Evolutionary conservation across 805 yeast species (phyloP), one percentile per base, ranked within the genome.

Genomic region (Teunomyces tritomae): DNA sequence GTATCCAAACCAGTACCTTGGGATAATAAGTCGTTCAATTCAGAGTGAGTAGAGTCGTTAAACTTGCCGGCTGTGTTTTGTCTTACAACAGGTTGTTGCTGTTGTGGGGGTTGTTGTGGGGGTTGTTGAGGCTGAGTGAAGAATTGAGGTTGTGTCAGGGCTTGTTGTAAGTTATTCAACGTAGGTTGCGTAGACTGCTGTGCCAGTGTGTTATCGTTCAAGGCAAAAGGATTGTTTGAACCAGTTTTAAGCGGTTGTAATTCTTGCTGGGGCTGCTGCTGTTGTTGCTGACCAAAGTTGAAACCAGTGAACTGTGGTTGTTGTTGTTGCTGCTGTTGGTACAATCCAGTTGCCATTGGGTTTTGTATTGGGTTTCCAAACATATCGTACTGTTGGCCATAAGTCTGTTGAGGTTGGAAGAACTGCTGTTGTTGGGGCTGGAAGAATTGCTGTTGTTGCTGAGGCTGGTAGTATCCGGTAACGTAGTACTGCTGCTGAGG

Each of bases 1-100:
- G 97, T 91, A 70, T 91, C 99, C 48, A 89, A 74, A 28, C 96
- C 97, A 0, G 96, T 88, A 27, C 96, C 97, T 39, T 82, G 80
- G 9, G 94, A 89, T 54, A 92, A 73, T 46, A 91, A 74, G 46
- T 79, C 78, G 70, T 90, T 90, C 61, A 92, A 78, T 50, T 87
- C 91, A 10, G 68, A 53, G 48, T 52, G 89, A 73, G 76, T 80
- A 68, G 67, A 58, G 43, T 72, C 76, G 51, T 69, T 67, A 54
- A 56, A 70, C 50, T 63, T 64, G 10, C 77, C 71, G 14, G 58
- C 46, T 3, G 73, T 60, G 51, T 52, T 55, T 53, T 65, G 65
- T 24, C 61, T 65, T 39, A 56, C 59, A 43, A 49, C 46, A 26
- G 30, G 52, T 26, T 42, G 48, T n/a, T 37, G 51, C 13, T 45